Conservation (phyloP, 495 filamentous ascomycete species). For the Cetradonia linearis region DNA sequence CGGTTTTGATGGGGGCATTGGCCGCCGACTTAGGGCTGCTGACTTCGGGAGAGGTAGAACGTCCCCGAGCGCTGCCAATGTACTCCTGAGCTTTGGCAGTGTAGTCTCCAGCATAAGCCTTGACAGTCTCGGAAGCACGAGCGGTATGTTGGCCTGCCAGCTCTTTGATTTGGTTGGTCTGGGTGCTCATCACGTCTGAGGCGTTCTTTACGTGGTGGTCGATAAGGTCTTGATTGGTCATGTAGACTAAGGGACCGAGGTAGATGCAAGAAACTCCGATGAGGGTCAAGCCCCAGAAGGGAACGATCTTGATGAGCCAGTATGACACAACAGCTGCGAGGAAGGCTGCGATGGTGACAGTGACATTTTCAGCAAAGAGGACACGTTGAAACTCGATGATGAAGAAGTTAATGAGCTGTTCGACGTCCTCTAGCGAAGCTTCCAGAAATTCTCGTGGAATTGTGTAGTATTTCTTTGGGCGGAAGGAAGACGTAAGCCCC, state of each 20-base stretch:
- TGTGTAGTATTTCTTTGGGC: conserved; percentile 87
- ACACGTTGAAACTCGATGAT: conserved; percentile 93
- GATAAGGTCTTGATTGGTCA: conserved; percentile 86
- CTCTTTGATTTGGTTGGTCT: conserved; percentile 70
- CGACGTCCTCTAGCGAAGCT: conserved; percentile 66
- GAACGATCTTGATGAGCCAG: conserved; percentile 86
- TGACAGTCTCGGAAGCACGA: conserved; percentile 63
- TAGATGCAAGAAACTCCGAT: conserved; percentile 67
- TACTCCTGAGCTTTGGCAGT: conserved; percentile 74
- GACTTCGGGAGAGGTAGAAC: conserved; percentile 39
- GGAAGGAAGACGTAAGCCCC: conserved; percentile 75
- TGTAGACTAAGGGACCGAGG: conserved; percentile 81
- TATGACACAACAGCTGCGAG: conserved; percentile 74
- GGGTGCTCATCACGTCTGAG: conserved; percentile 61
- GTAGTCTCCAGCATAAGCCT: conserved; percentile 75
- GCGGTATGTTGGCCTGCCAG: conserved; percentile 73
- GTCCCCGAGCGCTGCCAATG: conserved; percentile 45
- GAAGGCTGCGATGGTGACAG: conserved; percentile 66
- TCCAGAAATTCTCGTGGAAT: conserved; percentile 78
- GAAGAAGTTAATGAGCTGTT: conserved; percentile 94
- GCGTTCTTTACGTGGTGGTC: conserved; percentile 69
- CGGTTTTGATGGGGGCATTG: conserved; percentile 35
- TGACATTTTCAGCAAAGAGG: conserved; percentile 86
- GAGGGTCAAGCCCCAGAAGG: conserved; percentile 82
- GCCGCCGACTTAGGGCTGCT: conserved; percentile 30